These are phyloP conservation scores for Emericellopsis cladophorae DNA, from an alignment of 2,329 filamentous ascomycete genomes.

Conservation along the genomic window DNA sequence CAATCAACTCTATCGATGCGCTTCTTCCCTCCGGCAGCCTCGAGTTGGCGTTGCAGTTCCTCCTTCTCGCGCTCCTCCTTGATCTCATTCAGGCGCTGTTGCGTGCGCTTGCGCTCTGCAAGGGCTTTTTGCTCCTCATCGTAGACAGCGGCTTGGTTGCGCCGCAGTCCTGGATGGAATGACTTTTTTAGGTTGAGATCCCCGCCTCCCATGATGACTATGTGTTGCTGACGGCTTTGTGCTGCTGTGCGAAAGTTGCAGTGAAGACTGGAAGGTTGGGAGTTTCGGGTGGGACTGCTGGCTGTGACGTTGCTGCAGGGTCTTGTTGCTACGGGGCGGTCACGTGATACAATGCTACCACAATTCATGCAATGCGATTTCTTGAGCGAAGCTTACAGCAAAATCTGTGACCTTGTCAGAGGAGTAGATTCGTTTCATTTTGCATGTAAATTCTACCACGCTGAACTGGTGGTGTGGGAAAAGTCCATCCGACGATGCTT, in stretches of 20 bases:
- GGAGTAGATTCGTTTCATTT: too few species aligned
- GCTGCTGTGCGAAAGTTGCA: constrained; percentile 3
- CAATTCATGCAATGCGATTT: too few species aligned
- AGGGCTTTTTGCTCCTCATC: constrained; percentile 86
- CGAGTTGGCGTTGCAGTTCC: constrained; percentile 80
- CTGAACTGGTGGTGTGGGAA: too few species aligned
- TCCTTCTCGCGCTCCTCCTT: constrained; percentile 88
- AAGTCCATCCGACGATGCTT: too few species aligned
- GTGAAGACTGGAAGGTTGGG: neutral
- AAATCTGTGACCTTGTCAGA: too few species aligned
- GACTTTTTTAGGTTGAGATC: constrained; percentile 93
- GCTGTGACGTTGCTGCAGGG: neutral
- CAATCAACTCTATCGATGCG: constrained; percentile 80
- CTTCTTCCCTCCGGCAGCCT: constrained; percentile 74
- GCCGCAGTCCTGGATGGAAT: constrained; percentile 84
- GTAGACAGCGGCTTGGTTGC: constrained; percentile 85
- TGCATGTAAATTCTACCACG: too few species aligned
- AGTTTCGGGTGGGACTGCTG: neutral
- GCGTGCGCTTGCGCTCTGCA: constrained; percentile 87
- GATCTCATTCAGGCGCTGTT: constrained; percentile 83
- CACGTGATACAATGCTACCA: too few species aligned
- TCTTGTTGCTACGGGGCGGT: too few species aligned
- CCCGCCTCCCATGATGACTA: constrained; percentile 69
- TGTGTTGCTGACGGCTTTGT: neutral
- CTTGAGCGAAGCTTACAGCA: too few species aligned